Base-by-base conservation (phyloP, 805 yeast species). In the Saturnispora bothae region DNA sequence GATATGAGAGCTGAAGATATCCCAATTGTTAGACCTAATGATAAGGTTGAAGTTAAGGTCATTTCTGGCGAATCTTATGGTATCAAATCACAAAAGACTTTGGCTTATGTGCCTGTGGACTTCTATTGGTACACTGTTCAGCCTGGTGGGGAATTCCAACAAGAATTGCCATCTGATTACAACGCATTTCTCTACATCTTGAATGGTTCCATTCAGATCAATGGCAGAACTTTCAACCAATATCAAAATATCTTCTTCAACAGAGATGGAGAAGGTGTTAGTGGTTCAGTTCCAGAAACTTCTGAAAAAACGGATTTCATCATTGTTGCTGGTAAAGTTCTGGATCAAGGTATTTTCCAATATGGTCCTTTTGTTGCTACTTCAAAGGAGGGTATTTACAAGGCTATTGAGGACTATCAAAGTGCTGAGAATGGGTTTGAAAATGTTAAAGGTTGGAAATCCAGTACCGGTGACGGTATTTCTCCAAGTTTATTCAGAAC, bases 361-460 rank as follows among this genome's bases (percentile, higher is more conserved):
- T 79, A 85, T 54, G 96, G 96, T 14, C 96, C 96, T 12, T 88
- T 86, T 53, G 96, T 86, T 15, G 89, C 83, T 44, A 72, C 82
- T 6, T 61, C 79, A 17, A 66, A 68, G 39, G 80, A 75, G 37
- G 73, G 72, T 45, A 78, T 86, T 43, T 68, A 74, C 46, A 60
- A 79, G 48, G 92, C 84, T 0, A 77, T 83, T 50, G 50, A 61
- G 57, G 86, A 82, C 53, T 88, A 80, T 55, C 89, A 80, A 57
- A 55, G 60, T 35, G 79, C 74, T 40, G 57, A 62, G 20, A 78
- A 79, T 53, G 89, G 89, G 1, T 82, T 82, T 50, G 85, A 76
- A 54, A 71, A 69, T 36, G 72, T 83, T 29, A 66, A 58, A 35
- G 66, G 70, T 12, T 81, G 88, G 86, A 56, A 59, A 34, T 61